Conservation (phyloP, 2,329 filamentous ascomycete species). For the Pezicula rhizophila region DNA sequence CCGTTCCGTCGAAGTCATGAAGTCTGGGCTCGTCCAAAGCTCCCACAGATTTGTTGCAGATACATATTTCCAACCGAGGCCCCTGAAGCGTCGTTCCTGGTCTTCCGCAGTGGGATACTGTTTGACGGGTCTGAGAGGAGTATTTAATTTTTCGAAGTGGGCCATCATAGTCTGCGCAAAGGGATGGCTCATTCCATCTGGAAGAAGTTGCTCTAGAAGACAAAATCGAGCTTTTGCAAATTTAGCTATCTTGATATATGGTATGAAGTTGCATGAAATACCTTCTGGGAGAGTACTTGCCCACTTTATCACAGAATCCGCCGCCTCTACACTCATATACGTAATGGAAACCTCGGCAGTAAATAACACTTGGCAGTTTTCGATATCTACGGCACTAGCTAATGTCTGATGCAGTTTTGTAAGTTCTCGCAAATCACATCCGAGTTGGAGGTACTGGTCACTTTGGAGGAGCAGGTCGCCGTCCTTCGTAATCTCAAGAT, state of each 20-base stretch:
- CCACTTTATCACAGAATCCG: conserved; percentile 74
- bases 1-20: conserved; percentile 56
- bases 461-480: conserved; percentile 54
- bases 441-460: conserved; percentile 69
- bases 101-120: conserved; percentile 60
- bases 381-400: conserved; percentile 48
- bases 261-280: conserved; percentile 30
- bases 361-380: conserved; percentile 63
- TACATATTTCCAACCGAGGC: conserved; percentile 61
- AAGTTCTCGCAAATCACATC: conserved; percentile 72
- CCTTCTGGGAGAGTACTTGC: conserved; percentile 64
- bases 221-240: conserved; percentile 64
- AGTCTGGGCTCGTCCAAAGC: conserved; percentile 66
- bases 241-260: conserved; percentile 9
- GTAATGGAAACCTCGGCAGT: conserved; percentile 87
- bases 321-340: conserved; percentile 72
- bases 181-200: conserved; percentile 69
- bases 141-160: conserved; percentile 76
- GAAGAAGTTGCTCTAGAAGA: conserved; percentile 79
- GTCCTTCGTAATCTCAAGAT: conserved; percentile 34
- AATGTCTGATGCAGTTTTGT: conserved; percentile 53
- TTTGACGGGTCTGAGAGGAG: conserved; percentile 68
- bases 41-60: conserved; percentile 71
- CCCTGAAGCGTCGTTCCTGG: conserved; percentile 63
- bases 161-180: conserved; percentile 82